Evolutionary conservation across 441 rosid genomes (phyloP).

Genomic region (Isatis lusitanica): DNA sequence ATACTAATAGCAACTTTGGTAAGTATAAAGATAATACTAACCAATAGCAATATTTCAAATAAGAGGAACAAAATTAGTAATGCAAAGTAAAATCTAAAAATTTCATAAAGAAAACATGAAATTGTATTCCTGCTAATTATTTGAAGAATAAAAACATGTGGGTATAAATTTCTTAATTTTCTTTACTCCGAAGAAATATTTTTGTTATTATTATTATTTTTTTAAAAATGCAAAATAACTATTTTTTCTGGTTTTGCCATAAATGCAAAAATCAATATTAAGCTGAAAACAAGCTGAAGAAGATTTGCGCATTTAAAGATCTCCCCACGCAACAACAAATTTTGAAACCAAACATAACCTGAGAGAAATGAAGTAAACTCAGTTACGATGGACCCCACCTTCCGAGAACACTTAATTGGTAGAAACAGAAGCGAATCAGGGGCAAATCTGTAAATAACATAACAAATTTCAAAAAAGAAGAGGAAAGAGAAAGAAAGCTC

Average conservation of each 20-base stretch:
- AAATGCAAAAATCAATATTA: neutral
- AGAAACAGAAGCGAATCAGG: neutral
- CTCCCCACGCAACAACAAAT: slow-evolving; percentile 9
- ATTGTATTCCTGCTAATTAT: too few relatives aligned
- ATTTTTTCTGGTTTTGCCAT: neutral
- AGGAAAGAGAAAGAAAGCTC: neutral
- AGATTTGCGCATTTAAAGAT: slow-evolving; percentile 20
- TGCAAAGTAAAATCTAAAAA: neutral
- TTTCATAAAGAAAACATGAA: too few relatives aligned
- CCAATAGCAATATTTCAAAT: too few relatives aligned
- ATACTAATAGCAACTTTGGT: too few relatives aligned
- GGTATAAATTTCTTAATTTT: too few relatives aligned
- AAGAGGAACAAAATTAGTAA: too few relatives aligned
- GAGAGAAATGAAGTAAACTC: slow-evolving; percentile 23
- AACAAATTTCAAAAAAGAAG: slow-evolving; percentile 2
- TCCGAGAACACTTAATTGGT: neutral
- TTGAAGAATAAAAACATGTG: too few relatives aligned
- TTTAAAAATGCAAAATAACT: neutral
- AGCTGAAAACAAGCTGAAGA: neutral
- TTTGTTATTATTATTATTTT: too few relatives aligned
- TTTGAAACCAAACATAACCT: neutral
- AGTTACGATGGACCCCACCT: neutral
- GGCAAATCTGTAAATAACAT: neutral
- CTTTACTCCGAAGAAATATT: neutral
- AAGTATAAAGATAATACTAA: too few relatives aligned